Conservation (phyloP, 441 rosid species). For the Croton setiger region DNA sequence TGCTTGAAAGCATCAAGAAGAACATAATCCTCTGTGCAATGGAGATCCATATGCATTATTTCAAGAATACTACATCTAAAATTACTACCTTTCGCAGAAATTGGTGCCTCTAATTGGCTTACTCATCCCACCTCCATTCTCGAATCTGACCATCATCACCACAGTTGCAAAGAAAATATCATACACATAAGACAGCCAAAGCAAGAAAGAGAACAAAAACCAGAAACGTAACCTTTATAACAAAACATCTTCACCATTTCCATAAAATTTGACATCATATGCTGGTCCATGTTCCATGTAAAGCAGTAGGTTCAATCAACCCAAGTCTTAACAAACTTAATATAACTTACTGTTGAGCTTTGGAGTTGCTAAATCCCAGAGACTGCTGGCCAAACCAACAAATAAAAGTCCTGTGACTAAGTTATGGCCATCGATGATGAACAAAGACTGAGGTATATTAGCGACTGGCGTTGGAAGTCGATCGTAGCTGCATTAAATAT, state of each 20-base stretch:
- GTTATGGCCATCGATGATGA: too few species aligned
- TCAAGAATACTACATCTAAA: not conserved
- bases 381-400: slow-evolving; percentile 7
- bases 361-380: slow-evolving; percentile 34
- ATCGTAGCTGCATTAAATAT: too few species aligned
- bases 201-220: not conserved
- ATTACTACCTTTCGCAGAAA: slow-evolving; percentile 54
- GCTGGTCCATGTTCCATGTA: slow-evolving; percentile 82
- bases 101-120: slow-evolving; percentile 40
- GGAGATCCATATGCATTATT: too few species aligned
- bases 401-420: too few species aligned
- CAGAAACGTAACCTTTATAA: slow-evolving; percentile 56
- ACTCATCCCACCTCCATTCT: slow-evolving; percentile 89
- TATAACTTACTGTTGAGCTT: slow-evolving; percentile 40
- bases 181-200: not conserved
- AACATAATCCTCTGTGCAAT: too few species aligned
- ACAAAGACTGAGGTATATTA: too few species aligned
- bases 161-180: slow-evolving; percentile 45
- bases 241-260: slow-evolving; percentile 58
- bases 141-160: slow-evolving; percentile 91
- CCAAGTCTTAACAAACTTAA: slow-evolving; percentile 27
- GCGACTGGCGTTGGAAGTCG: too few species aligned
- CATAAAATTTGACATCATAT: slow-evolving; percentile 86
- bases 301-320: slow-evolving; percentile 55
- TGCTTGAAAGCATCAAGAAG: too few species aligned